Evolutionary conservation across 2,329 filamentous ascomycete species (phyloP), one percentile per base, ranked within the genome.

Genomic region (Aspergillus amoenus): DNA sequence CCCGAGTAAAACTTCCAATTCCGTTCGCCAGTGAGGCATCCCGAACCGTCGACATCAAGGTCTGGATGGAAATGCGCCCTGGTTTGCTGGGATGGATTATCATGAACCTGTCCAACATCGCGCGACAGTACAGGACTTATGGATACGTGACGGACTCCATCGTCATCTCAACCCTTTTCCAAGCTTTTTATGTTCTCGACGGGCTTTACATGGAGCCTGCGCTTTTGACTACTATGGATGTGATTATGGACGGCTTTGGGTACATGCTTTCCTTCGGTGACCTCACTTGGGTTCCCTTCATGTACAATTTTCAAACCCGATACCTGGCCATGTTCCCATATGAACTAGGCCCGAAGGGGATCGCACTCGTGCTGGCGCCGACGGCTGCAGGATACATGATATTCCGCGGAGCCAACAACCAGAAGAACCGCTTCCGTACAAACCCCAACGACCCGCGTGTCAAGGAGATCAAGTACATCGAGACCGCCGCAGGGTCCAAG

Each of bases 191-290:
- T 74, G 85, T 92, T 5, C 78, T 97, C 37, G 93, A 97, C 71
- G 86, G 87, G 7, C 85, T 91, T 62, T 92, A 88, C 79, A 94
- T 93, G 83, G 93, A 97, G 73, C 83, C 90, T 0, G 89, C 91
- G 2, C 89, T 97, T 61, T 79, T 97, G 62, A 97, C 93, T 1
- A 97, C 92, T 32, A 97, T 97, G 77, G 93, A 97, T 70, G 89
- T 97, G 64, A 96, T 88, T 51, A 90, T 87, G 42, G 93, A 97
- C 67, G 93, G 93, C 5, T 96, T 97, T 66, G 93, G 93, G 52
- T 91, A 91, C 79, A 97, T 97, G 93, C 82, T 97, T 34, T 82
- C 90, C 2, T 97, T 97, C 71, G 93, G 92, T 55, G 93, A 97
- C 68, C 81, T 97, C 5, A 90, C 89, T 60, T 97, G 93, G 93